These are phyloP conservation scores for Vigna angularis DNA, from an alignment of 306 rosid genomes.

Conservation along the genomic window DNA sequence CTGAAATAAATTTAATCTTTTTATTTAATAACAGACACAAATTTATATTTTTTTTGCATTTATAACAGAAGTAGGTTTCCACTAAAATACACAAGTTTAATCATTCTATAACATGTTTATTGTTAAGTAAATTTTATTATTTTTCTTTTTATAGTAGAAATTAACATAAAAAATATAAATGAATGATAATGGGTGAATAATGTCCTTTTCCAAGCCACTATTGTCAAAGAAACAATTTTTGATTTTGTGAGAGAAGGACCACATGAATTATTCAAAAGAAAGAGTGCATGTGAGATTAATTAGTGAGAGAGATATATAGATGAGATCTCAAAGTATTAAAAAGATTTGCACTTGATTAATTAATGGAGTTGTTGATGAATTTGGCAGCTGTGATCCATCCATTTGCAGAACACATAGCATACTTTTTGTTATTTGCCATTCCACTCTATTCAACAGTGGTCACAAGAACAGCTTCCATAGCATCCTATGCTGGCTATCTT, in stretches of 20 bases:
- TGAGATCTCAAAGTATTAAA: no score
- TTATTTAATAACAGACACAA: no score
- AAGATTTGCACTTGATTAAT: neutral
- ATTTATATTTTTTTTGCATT: no score
- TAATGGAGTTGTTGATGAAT: neutral
- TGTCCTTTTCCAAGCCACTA: neutral
- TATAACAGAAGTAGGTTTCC: no score
- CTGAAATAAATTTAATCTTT: no score
- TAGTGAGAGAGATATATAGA: neutral
- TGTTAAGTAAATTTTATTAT: no score
- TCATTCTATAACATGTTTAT: no score
- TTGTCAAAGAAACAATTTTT: neutral
- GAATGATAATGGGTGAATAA: neutral
- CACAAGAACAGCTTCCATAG: constrained; percentile 58
- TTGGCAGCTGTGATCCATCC: constrained; percentile 78
- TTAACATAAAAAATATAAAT: neutral
- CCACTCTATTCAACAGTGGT: constrained; percentile 52
- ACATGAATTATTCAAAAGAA: neutral
- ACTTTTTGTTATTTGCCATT: constrained; percentile 61
- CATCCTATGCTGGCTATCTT: constrained; percentile 49
- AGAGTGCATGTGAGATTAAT: neutral
- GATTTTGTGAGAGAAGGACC: neutral
- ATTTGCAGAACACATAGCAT: constrained; percentile 76
- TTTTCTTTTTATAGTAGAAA: neutral
- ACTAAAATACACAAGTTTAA: no score